Evolutionary conservation across 805 yeast species (phyloP).

Genomic region (Saturnispora dispora): DNA sequence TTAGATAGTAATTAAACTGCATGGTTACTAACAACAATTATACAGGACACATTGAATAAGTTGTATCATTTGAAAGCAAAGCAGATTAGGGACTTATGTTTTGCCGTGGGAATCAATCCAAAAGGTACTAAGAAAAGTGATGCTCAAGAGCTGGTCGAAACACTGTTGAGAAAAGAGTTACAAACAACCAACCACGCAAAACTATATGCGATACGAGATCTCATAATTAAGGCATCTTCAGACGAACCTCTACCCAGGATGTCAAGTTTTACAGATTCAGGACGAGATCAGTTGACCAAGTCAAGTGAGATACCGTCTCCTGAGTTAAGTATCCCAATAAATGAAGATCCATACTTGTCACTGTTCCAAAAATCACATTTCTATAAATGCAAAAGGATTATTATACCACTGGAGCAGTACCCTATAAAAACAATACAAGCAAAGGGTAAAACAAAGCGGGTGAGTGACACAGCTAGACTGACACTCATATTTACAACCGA

Average conservation of each 20-base stretch:
- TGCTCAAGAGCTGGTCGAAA: conserved; percentile 5
- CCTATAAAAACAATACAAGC: conserved; percentile 1
- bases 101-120: neutral
- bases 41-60: neutral
- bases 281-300: neutral
- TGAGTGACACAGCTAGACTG: conserved; percentile 26
- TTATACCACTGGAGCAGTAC: conserved; percentile 33
- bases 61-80: neutral
- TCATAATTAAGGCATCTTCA: conserved; percentile 31
- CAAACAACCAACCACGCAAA: conserved; percentile 32
- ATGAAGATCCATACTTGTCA: conserved; percentile 26
- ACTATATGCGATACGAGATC: conserved; percentile 35
- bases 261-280: neutral
- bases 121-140: conserved; percentile 4
- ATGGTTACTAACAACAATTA: neutral
- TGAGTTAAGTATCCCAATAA: neutral
- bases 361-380: conserved; percentile 47
- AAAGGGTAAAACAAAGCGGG: neutral
- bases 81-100: neutral
- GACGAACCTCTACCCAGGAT: conserved; percentile 4
- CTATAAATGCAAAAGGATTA: conserved; percentile 37
- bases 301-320: neutral
- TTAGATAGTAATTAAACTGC: neutral
- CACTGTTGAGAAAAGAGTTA: conserved; percentile 6
- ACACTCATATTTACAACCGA: conserved; percentile 34